A percentile compares a stretch with the other conserved stretches of the same genome.
Evolutionary conservation across 495 filamentous ascomycete species (phyloP).

Genomic region (Aspergillus affinis): DNA sequence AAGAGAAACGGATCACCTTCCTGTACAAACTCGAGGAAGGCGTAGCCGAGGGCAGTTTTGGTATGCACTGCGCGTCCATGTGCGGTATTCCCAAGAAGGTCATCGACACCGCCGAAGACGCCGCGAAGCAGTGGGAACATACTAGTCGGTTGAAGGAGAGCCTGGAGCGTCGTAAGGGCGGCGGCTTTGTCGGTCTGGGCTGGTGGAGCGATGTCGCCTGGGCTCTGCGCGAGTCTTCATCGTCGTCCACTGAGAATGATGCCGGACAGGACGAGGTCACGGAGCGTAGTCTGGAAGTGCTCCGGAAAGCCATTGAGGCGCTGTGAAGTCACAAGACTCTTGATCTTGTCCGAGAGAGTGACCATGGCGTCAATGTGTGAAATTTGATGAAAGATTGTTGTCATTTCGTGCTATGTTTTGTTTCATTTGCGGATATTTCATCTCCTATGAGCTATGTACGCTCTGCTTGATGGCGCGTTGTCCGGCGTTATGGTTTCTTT

Average conservation of each 20-base stretch:
- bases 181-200: constrained; percentile 79
- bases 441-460: background rate
- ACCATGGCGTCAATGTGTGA: background rate
- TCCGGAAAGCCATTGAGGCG: constrained; percentile 74
- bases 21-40: constrained; percentile 93
- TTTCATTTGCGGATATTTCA: background rate
- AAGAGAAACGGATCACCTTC: constrained; percentile 79
- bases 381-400: background rate
- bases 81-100: constrained; percentile 86
- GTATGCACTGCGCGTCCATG: constrained; percentile 99
- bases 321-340: constrained; percentile 31
- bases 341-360: background rate
- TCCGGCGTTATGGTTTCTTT: background rate
- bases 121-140: constrained; percentile 95
- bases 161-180: constrained; percentile 72
- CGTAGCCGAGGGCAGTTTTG: constrained; percentile 95
- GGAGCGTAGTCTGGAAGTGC: constrained; percentile 62
- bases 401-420: background rate
- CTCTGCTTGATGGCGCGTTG: background rate
- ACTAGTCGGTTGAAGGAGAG: constrained; percentile 87
- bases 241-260: constrained; percentile 33
- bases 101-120: constrained; percentile 81
- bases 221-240: constrained; percentile 57
- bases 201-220: constrained; percentile 90
- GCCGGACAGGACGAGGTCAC: constrained; percentile 39